These are phyloP conservation scores for Mycena amicta DNA, from an alignment of 768 basidiomycete species.

Conservation along the genomic window DNA sequence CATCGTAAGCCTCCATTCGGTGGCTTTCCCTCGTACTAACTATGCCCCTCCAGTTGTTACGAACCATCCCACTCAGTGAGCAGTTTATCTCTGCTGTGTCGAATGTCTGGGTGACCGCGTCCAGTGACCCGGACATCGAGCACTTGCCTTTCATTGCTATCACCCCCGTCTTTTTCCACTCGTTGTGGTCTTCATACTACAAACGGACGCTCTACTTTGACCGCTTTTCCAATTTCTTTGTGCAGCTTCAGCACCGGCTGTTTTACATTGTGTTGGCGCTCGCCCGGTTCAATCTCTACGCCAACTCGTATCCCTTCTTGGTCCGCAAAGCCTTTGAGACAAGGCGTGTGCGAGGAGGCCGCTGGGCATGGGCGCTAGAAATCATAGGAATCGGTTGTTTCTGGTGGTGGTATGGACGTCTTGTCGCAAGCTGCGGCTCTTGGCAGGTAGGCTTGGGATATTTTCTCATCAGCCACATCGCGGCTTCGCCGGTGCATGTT, in stretches of 20 bases:
- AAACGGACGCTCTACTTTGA: constrained; percentile 85
- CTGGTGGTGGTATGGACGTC: constrained; percentile 82
- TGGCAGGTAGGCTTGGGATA: constrained; percentile 74
- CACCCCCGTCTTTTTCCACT: constrained; percentile 81
- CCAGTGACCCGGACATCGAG: constrained; percentile 81
- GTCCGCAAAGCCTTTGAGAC: constrained; percentile 65
- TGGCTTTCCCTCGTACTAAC: constrained; percentile 7
- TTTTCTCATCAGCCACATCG: constrained; percentile 81
- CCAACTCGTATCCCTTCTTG: constrained; percentile 79
- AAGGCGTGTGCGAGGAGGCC: constrained; percentile 64
- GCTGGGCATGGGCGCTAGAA: constrained; percentile 82
- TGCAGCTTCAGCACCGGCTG: constrained; percentile 85
- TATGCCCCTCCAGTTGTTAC: constrained; percentile 70
- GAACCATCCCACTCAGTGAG: constrained; percentile 94
- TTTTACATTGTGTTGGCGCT: constrained; percentile 92
- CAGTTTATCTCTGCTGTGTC: constrained; percentile 26
- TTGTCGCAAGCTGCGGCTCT: constrained; percentile 70
- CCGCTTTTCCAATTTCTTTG: constrained; percentile 59
- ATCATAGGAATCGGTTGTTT: constrained; percentile 76
- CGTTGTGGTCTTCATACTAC: constrained; percentile 94
- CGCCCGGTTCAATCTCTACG: constrained; percentile 94
- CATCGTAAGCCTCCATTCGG: constrained; percentile 65
- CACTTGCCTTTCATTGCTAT: constrained; percentile 95
- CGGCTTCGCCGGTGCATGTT: constrained; percentile 89
- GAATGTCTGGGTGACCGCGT: not conserved